Evolutionary conservation across 129 eudicot species (phyloP).

Genomic region (Dittrichia graveolens): DNA sequence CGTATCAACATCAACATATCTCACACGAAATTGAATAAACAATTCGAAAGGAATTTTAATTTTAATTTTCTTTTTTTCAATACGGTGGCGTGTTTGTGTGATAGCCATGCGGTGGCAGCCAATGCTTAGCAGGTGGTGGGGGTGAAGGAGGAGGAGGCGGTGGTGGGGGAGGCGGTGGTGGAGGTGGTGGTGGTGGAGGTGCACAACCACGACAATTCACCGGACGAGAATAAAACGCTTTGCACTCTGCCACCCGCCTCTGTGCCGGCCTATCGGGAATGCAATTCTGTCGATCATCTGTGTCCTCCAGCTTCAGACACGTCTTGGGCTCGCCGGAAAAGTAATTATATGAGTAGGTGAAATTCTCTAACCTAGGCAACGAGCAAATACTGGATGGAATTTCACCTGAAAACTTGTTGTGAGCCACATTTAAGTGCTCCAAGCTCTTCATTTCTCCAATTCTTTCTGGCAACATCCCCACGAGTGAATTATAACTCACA

Average conservation of each 20-base stretch:
- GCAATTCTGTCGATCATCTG: constrained; percentile 70
- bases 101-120: constrained; percentile 28
- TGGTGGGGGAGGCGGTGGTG: constrained; percentile 24
- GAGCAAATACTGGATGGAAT: constrained; percentile 73
- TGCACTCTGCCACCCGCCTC: constrained; percentile 52
- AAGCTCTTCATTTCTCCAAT: constrained; percentile 67
- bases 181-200: constrained; percentile 47
- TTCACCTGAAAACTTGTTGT: constrained; percentile 63
- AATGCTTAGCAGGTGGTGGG: constrained; percentile 12
- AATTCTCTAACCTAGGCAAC: constrained; percentile 73
- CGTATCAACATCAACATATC: constrained; percentile 37
- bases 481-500: constrained; percentile 56
- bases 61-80: neutral
- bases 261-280: constrained; percentile 61
- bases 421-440: constrained; percentile 75
- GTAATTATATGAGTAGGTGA: constrained; percentile 70
- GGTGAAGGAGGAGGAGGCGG: constrained; percentile 18
- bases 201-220: constrained; percentile 64
- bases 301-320: constrained; percentile 57
- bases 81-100: constrained; percentile 24
- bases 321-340: constrained; percentile 51
- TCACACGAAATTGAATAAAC: constrained; percentile 43
- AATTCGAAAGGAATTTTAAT: neutral
- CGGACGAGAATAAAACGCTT: constrained; percentile 59
- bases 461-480: constrained; percentile 60